A percentile compares a stretch with the other conserved stretches of the same genome.
Evolutionary conservation across 495 filamentous ascomycete genomes (phyloP).

Genomic region (Rhizodiscina lignyota): DNA sequence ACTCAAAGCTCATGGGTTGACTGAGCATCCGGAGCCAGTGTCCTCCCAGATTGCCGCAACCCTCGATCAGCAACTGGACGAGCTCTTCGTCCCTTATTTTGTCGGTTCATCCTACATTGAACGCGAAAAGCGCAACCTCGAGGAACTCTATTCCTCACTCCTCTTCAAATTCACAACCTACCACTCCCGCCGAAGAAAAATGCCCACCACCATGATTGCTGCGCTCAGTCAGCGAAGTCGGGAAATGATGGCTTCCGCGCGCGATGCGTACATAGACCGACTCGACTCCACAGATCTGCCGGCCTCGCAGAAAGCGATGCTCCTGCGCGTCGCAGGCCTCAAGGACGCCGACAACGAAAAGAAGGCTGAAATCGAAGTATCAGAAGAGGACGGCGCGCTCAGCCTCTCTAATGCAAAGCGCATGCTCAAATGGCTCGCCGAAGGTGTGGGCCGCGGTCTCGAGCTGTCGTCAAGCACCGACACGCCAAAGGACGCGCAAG

Average conservation of each 20-base stretch:
- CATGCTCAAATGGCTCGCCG: slow-evolving; percentile 96
- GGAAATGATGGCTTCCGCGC: slow-evolving; percentile 64
- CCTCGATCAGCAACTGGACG: slow-evolving; percentile 91
- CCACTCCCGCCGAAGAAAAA: slow-evolving; percentile 71
- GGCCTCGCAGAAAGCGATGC: slow-evolving; percentile 66
- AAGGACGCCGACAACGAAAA: slow-evolving; percentile 29
- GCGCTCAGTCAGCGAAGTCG: slow-evolving; percentile 73
- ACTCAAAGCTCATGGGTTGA: slow-evolving; percentile 84
- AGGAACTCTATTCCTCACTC: slow-evolving; percentile 82
- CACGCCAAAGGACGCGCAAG: slow-evolving; percentile 86
- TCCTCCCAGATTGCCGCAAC: slow-evolving; percentile 71
- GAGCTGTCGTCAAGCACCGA: slow-evolving; percentile 76
- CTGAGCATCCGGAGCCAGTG: slow-evolving; percentile 82
- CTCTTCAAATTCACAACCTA: slow-evolving; percentile 92
- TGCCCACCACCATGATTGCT: slow-evolving; percentile 74
- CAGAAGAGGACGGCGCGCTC: slow-evolving; percentile 72
- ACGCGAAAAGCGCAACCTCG: slow-evolving; percentile 72
- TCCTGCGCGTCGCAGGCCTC: slow-evolving; percentile 68
- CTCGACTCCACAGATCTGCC: slow-evolving; percentile 76
- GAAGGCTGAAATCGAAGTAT: slow-evolving; percentile 62
- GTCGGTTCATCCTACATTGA: slow-evolving; percentile 91
- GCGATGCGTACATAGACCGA: slow-evolving; percentile 68
- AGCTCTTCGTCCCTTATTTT: slow-evolving; percentile 91
- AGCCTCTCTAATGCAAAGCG: slow-evolving; percentile 77
- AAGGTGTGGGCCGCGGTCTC: slow-evolving; percentile 82